Evolutionary conservation across 768 basidiomycete genomes (phyloP), one percentile per base, ranked within the genome.

Genomic region (Suillus decipiens): DNA sequence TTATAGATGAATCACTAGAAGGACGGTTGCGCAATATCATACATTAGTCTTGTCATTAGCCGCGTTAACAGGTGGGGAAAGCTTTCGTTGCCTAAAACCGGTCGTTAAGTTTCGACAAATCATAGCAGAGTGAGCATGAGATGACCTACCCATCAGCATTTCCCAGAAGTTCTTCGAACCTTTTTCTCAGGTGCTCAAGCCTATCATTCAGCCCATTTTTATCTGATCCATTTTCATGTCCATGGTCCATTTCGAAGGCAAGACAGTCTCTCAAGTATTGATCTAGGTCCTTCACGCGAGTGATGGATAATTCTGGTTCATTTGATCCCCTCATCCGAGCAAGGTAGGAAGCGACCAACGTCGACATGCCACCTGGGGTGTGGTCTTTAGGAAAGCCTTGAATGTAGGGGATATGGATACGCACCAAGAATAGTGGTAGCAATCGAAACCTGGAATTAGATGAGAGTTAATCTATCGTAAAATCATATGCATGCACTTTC

Each of bases 261-360:
- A 80, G 69, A 42, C 80, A 79, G 66, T 89, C 86, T 28, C 90
- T 86, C 24, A 91, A 75, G 66, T 86, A 92, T 24, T 86, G 81
- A 22, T 89, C 86, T 2, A 92, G 78, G 63, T 88, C 86, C 64
- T 86, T 85, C 5, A 78, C 79, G 7, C 84, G 82, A 3, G 76
- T 70, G 34, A 80, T 77, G 0, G 88, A 89, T n/a, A 81, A 57
- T 65, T 91, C 88, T 2, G 90, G 90, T 67, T 92, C 90, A 45
- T 84, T 83, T 0, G 88, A 86, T 12, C 89, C 88, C 31, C 89
- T 84, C 34, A 83, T 80, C 14, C 86, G 84, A 3, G 90, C 90
- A 24, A 92, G 79, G 72, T 88, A 92, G 2, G 89, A 87, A 19
- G 90, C 89, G 15, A 87, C 81, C 22, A 91, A 34, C 0, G 90